A percentile compares a stretch with the other conserved stretches of the same genome.
Conservation (phyloP, 306 rosid species). For the Fragaria ananassa region DNA sequence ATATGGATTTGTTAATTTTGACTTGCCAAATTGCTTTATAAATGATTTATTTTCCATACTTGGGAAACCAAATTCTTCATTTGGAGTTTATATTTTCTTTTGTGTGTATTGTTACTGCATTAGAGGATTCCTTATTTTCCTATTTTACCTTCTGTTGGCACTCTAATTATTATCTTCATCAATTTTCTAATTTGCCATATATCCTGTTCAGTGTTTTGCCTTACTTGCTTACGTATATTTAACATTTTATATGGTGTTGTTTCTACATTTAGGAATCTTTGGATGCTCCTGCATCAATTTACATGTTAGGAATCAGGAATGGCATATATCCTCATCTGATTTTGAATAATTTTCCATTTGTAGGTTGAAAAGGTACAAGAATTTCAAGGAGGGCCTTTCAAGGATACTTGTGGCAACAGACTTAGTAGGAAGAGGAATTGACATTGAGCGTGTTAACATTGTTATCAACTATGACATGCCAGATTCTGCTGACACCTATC, state of each 20-base stretch:
- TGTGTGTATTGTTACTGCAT: not conserved
- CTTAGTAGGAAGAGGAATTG: slow-evolving; percentile 82
- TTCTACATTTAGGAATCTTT: not conserved
- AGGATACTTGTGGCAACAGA: slow-evolving; percentile 82
- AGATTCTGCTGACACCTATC: slow-evolving; percentile 65
- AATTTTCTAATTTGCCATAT: not conserved
- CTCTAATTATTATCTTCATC: not conserved
- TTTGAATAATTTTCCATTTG: slow-evolving; percentile 14
- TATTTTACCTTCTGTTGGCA: not conserved
- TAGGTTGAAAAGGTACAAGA: slow-evolving; percentile 72
- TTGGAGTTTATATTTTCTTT: not conserved
- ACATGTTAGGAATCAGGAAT: not conserved
- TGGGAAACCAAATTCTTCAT: not conserved
- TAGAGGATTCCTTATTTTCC: not conserved
- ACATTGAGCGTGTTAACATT: slow-evolving; percentile 79
- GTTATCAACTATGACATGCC: slow-evolving; percentile 85
- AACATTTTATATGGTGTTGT: not conserved
- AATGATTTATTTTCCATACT: not conserved
- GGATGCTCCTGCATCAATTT: no score
- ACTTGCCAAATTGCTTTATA: not conserved
- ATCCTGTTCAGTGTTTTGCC: not conserved
- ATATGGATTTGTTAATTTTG: not conserved
- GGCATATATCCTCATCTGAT: not conserved
- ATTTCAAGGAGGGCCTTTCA: slow-evolving; percentile 75
- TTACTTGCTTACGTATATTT: not conserved